phyloP scores from a whole-genome alignment of 148 eudicot genomes.

The Pouteria glomerata region DNA sequence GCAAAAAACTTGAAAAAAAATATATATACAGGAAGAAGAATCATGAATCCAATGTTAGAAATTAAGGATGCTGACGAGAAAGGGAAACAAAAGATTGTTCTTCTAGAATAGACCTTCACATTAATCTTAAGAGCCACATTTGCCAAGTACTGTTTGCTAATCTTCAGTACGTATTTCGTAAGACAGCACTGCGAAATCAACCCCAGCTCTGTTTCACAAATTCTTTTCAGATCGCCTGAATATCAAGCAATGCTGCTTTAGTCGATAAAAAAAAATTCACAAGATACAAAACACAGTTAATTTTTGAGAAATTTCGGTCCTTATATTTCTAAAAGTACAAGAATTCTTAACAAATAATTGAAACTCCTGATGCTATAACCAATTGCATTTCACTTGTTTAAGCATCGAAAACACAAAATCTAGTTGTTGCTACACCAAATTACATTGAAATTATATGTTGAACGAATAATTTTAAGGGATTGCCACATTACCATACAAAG shows the following conservation, averaged over 20 bases:
- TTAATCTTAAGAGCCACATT: constrained; percentile 81
- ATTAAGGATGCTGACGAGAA: background rate
- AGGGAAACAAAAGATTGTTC: background rate
- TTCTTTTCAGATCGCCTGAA: constrained; percentile 73
- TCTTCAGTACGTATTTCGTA: constrained; percentile 64
- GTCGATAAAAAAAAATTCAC: background rate
- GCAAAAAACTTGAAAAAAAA: background rate
- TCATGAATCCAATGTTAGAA: background rate
- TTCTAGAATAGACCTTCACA: constrained; percentile 55
- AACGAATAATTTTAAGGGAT: background rate
- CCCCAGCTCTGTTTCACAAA: constrained; percentile 88
- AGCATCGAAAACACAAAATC: too few species aligned
- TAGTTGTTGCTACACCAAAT: too few species aligned
- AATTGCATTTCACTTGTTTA: too few species aligned
- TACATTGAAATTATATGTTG: too few species aligned
- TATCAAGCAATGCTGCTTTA: too few species aligned
- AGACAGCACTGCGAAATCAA: constrained; percentile 83
- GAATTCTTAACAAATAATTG: background rate
- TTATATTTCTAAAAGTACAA: background rate
- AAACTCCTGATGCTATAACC: too few species aligned
- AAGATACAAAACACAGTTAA: background rate
- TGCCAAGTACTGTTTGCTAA: constrained; percentile 68
- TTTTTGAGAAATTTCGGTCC: background rate
- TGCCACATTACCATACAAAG: constrained; percentile 48
- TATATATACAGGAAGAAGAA: background rate